Evolutionary conservation across 495 filamentous ascomycete genomes (phyloP), one percentile per base, ranked within the genome.

Genomic region (Talaromyces stipitatus): DNA sequence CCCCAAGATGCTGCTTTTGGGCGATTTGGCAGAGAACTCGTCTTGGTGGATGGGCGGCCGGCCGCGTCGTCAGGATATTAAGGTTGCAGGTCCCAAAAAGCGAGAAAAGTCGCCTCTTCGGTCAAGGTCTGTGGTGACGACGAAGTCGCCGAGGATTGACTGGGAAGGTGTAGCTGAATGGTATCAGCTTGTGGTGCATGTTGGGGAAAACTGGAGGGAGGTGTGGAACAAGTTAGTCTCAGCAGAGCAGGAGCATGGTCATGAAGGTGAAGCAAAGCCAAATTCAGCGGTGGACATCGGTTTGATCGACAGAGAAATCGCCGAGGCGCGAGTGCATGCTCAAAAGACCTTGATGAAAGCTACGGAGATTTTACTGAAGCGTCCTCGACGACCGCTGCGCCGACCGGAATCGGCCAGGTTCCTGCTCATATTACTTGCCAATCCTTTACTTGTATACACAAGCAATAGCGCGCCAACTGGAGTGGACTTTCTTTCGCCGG

Each of bases 321-420:
- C 75, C n/a, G 81, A 87, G 36, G 88, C 86, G 12, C 83, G 87
- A 62, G 66, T 80, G 43, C 87, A 91, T 58, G 69, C 84, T 38
- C 85, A 87, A 46, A 72, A 82, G 51, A 80, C 83, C 4, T 76
- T 97, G 4, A 71, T 97, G 50, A 95, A 94, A 66, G 87, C 89
- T 16, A 88, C 83, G 1, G 92, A 97, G 67, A 88, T 77, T 60
- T 72, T 96, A 46, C 73, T 96, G n/a, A 96, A 91, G 63, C 83
- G 92, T 10, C 92, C 92, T 4, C 84, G 89, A 3, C 78, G 88
- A 30, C 79, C 82, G 10, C 63, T 96, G 58, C 83, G 76, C 52
- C 79, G 78, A 29, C 84, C 90, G 20, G 81, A 85, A 56, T 86
- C 95, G 54, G 75, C 85, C 30, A 80, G 92, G 47, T 95, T 95